Percentiles rank a stretch among this genome's conserved stretches.
phyloP scores from a whole-genome alignment of 345 rosid species.

The Aquilaria sinensis region DNA sequence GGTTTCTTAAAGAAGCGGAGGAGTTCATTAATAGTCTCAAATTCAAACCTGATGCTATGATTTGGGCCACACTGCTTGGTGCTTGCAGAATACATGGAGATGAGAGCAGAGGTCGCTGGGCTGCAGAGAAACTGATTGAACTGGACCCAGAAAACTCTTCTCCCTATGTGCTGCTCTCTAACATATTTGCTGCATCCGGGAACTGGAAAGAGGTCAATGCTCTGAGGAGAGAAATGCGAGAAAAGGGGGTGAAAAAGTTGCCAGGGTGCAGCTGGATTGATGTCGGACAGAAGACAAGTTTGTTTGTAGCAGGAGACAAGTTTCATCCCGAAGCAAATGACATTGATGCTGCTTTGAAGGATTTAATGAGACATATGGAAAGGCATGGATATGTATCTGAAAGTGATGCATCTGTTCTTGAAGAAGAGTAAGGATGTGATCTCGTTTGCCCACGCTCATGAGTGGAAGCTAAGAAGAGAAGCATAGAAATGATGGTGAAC shows the following conservation, averaged over 20 bases:
- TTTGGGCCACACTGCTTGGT: conserved; percentile 87
- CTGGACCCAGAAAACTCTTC: conserved; percentile 78
- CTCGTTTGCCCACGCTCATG: neutral
- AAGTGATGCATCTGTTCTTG: conserved; percentile 21
- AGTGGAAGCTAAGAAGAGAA: no score
- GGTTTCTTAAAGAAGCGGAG: conserved; percentile 74
- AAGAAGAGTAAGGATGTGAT: conserved; percentile 10
- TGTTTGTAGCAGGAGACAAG: conserved; percentile 73
- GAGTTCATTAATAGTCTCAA: conserved; percentile 52
- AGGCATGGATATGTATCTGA: conserved; percentile 18
- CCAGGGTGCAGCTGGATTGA: conserved; percentile 92
- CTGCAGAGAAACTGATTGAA: conserved; percentile 70
- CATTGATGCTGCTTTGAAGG: conserved; percentile 34
- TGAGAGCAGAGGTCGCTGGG: conserved; percentile 58
- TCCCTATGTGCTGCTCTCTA: conserved; percentile 74
- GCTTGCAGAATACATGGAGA: conserved; percentile 86
- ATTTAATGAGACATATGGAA: conserved; percentile 37
- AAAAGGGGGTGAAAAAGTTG: conserved; percentile 62
- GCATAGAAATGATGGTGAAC: no score
- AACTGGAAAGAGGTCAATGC: conserved; percentile 69
- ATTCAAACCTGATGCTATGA: conserved; percentile 63
- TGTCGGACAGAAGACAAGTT: conserved; percentile 44
- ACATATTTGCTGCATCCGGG: conserved; percentile 79
- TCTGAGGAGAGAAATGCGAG: conserved; percentile 74
- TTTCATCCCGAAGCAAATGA: conserved; percentile 45